Percentiles rank a stretch among this genome's conserved stretches.
phyloP scores from a whole-genome alignment of 345 rosid genomes.

The Populus nigra region DNA sequence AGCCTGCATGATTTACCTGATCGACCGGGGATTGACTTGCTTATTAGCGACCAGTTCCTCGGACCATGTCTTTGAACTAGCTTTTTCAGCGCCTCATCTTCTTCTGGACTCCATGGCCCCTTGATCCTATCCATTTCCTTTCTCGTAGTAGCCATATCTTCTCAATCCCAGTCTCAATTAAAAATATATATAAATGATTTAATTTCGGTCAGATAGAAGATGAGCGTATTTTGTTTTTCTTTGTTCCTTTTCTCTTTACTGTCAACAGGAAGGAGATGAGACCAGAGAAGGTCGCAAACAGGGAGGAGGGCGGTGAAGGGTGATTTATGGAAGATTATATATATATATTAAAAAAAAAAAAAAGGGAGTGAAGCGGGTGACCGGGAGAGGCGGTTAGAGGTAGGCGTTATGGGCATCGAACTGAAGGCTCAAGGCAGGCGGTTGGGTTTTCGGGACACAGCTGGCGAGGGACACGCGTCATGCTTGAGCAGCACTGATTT shows the following conservation, averaged over 20 bases:
- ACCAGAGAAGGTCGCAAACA: not conserved
- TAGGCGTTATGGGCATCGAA: conserved; percentile 42
- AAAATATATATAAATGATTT: no score
- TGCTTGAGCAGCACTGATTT: conserved; percentile 31
- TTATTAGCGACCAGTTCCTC: conserved; percentile 29
- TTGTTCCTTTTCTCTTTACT: not conserved
- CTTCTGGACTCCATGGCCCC: conserved; percentile 32
- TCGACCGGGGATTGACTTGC: conserved; percentile 29
- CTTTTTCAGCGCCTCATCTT: conserved; percentile 20
- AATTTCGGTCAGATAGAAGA: no score
- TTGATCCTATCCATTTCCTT: conserved; percentile 25
- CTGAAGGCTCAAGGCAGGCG: conserved; percentile 60
- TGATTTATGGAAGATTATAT: conserved; percentile 21
- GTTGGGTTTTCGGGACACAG: conserved; percentile 79
- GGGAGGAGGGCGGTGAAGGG: conserved; percentile 1
- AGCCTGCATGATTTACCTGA: conserved; percentile 30
- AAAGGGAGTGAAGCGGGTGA: conserved; percentile 10
- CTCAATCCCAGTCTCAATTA: no score
- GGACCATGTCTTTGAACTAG: conserved; percentile 28
- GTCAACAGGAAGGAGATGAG: not conserved
- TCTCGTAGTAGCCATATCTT: conserved; percentile 3
- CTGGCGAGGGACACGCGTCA: conserved; percentile 83
- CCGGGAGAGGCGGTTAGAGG: conserved; percentile 40
- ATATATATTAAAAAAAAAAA: not conserved
- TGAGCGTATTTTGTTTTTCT: no score